These are phyloP conservation scores for Microdochium trichocladiopsis DNA, from an alignment of 2,329 filamentous ascomycete species.

Conservation along the genomic window DNA sequence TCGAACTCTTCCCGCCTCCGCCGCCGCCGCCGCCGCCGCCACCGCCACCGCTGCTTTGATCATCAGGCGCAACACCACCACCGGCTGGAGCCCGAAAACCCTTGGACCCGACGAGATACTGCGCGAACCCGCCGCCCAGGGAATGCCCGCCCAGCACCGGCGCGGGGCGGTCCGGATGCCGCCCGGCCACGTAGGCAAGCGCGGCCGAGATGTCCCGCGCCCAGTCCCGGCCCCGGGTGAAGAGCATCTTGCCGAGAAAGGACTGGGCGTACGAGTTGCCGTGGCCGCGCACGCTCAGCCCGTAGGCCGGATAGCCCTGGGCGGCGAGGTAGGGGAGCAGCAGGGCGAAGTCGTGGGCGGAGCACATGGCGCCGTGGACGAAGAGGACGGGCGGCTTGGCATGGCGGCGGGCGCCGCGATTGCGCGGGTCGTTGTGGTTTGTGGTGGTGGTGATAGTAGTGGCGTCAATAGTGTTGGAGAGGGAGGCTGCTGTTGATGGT, in stretches of 20 bases:
- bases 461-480: too few species aligned
- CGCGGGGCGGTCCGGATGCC: slow-evolving; percentile 1
- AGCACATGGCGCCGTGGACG: slow-evolving; percentile 5
- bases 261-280: slow-evolving; percentile 2
- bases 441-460: background rate
- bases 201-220: slow-evolving; percentile 1
- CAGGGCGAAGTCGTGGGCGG: slow-evolving; percentile 3
- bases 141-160: slow-evolving; percentile 5
- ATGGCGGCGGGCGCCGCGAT: background rate
- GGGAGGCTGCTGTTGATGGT: too few species aligned
- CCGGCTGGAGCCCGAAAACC: background rate
- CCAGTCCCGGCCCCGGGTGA: slow-evolving; percentile 4
- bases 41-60: too few species aligned
- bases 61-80: background rate
- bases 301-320: slow-evolving; percentile 5
- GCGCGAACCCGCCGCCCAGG: slow-evolving; percentile 4
- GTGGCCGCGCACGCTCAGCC: slow-evolving; percentile 5
- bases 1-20: background rate
- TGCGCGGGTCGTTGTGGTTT: too few species aligned
- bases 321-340: slow-evolving; percentile 6
- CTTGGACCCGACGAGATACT: slow-evolving; percentile 3
- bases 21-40: too few species aligned
- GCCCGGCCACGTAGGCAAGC: background rate
- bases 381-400: slow-evolving; percentile 5
- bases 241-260: slow-evolving; percentile 1